Conservation (phyloP, 1,284 basidiomycete genomes). For the Moniliella sp. region DNA sequence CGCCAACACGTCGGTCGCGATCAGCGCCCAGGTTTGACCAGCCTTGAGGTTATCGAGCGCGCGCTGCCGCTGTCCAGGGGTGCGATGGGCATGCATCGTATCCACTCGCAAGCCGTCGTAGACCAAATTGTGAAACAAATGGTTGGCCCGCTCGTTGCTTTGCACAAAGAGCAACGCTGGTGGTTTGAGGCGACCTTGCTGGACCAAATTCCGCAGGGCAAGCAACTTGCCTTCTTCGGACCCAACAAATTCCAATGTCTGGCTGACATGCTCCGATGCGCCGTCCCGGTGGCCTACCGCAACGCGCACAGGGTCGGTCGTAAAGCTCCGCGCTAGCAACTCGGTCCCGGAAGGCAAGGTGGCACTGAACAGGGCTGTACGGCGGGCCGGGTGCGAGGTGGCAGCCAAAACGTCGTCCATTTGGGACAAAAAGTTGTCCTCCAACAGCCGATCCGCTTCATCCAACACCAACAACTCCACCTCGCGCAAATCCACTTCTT, state of each 20-base stretch:
- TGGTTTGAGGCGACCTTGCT: slow-evolving; percentile 59
- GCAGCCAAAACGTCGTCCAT: slow-evolving; percentile 65
- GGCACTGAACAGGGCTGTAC: slow-evolving; percentile 49
- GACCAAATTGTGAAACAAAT: slow-evolving; percentile 64
- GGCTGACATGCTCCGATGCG: slow-evolving; percentile 53
- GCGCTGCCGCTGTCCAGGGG: slow-evolving; percentile 63
- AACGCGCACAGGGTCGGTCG: slow-evolving; percentile 36
- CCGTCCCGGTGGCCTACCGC: slow-evolving; percentile 47
- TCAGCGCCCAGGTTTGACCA: slow-evolving; percentile 36
- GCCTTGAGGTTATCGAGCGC: slow-evolving; percentile 49
- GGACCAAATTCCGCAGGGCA: slow-evolving; percentile 54
- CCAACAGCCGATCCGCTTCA: slow-evolving; percentile 44
- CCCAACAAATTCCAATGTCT: slow-evolving; percentile 70
- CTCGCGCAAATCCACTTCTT: slow-evolving; percentile 17
- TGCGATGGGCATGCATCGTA: slow-evolving; percentile 70
- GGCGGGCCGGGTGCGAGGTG: slow-evolving; percentile 51
- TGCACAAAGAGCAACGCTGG: slow-evolving; percentile 84
- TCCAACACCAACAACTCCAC: slow-evolving; percentile 22
- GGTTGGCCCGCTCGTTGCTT: slow-evolving; percentile 68
- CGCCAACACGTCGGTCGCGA: slow-evolving; percentile 40
- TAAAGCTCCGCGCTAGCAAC: slow-evolving; percentile 41
- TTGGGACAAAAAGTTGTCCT: slow-evolving; percentile 64
- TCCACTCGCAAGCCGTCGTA: slow-evolving; percentile 71
- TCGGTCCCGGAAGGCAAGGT: slow-evolving; percentile 37
- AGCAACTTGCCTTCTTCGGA: slow-evolving; percentile 74